Conservation (phyloP, 805 yeast genomes). For the Debaryomyces tyrocola region DNA sequence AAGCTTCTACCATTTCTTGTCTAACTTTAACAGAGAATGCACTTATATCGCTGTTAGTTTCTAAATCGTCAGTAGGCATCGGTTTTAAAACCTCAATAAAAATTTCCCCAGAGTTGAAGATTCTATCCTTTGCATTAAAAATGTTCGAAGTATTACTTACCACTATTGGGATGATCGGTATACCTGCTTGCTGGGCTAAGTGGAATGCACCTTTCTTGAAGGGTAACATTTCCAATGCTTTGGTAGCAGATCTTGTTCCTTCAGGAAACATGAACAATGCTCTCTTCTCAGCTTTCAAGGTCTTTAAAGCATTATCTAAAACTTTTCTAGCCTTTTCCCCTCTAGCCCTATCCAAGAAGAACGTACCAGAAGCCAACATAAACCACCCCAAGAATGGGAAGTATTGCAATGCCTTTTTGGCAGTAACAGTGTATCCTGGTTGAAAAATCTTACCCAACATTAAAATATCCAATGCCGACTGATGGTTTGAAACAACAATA, state of each 20-base stretch:
- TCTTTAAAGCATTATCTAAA: slow-evolving; percentile 64
- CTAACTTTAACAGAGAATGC: slow-evolving; percentile 57
- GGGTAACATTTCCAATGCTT: slow-evolving; percentile 69
- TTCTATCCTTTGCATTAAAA: slow-evolving; percentile 56
- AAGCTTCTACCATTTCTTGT: slow-evolving; percentile 51
- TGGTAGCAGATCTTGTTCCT: slow-evolving; percentile 87
- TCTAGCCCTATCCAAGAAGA: slow-evolving; percentile 82
- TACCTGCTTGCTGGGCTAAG: slow-evolving; percentile 86
- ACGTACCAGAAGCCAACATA: slow-evolving; percentile 87
- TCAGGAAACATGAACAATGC: slow-evolving; percentile 93
- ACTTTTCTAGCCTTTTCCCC: slow-evolving; percentile 75
- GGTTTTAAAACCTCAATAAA: slow-evolving; percentile 80
- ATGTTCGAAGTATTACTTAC: slow-evolving; percentile 82
- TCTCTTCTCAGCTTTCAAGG: slow-evolving; percentile 62
- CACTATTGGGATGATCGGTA: slow-evolving; percentile 87
- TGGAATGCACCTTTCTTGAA: slow-evolving; percentile 99
- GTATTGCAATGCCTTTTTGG: slow-evolving; percentile 79
- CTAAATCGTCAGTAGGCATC: slow-evolving; percentile 63
- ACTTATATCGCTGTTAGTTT: slow-evolving; percentile 67
- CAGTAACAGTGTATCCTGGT: slow-evolving; percentile 85
- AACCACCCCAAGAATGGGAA: slow-evolving; percentile 97
- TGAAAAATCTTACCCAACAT: slow-evolving; percentile 85
- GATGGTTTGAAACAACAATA: slow-evolving; percentile 84
- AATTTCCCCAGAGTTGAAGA: slow-evolving; percentile 79
- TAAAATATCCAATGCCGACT: slow-evolving; percentile 81